Evolutionary conservation across 257 asterid genomes (phyloP).

Genomic region (Nicotiana otophora): DNA sequence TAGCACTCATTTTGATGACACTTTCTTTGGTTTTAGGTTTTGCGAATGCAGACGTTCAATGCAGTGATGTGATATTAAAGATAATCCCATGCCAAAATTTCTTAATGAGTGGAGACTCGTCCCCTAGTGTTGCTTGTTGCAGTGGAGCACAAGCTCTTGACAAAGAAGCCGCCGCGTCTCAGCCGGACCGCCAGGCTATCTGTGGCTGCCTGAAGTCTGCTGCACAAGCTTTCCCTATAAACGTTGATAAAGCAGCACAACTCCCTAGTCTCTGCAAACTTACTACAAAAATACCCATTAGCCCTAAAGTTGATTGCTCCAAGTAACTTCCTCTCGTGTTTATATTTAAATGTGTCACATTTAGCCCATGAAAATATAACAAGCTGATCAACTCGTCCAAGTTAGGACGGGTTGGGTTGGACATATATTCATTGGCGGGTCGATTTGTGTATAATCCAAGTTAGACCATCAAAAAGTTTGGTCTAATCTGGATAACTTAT

Average conservation of each 20-base stretch:
- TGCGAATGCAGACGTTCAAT: conserved; percentile 18
- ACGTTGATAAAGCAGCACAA: neutral
- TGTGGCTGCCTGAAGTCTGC: conserved; percentile 30
- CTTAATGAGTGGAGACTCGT: conserved; percentile 23
- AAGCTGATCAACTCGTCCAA: too few relatives aligned
- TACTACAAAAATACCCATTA: neutral
- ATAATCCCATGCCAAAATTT: conserved; percentile 32
- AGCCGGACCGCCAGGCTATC: conserved; percentile 20
- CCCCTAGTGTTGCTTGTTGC: conserved; percentile 31
- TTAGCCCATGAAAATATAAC: too few relatives aligned
- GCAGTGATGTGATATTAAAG: conserved; percentile 22
- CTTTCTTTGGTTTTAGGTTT: neutral
- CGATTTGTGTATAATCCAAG: too few relatives aligned
- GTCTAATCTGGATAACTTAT: too few relatives aligned
- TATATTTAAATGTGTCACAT: neutral
- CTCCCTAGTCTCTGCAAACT: neutral
- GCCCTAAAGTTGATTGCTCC: conserved; percentile 6
- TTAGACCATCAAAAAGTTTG: too few relatives aligned
- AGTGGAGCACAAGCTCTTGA: conserved; percentile 20
- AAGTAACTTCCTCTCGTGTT: neutral
- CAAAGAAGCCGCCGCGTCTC: conserved; percentile 18
- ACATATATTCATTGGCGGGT: too few relatives aligned
- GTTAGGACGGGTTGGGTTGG: too few relatives aligned
- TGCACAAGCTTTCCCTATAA: conserved; percentile 11
- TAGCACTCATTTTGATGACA: neutral